These are phyloP conservation scores for Nicotiana benthamiana DNA, from an alignment of 257 asterid genomes.

Conservation along the genomic window DNA sequence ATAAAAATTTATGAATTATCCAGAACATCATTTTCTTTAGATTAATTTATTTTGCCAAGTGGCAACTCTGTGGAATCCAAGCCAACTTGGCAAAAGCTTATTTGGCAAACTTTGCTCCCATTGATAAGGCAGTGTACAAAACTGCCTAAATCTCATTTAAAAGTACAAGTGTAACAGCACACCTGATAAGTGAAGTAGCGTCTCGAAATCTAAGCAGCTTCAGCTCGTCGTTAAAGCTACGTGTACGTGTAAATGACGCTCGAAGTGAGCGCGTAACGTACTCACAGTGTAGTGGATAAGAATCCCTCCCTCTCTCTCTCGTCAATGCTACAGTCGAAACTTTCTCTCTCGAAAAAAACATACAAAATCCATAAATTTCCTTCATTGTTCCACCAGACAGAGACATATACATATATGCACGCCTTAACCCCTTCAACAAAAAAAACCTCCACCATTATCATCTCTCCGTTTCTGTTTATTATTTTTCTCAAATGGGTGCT, in stretches of 20 bases:
- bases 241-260: neutral
- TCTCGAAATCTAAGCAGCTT: neutral
- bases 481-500: constrained; percentile 47
- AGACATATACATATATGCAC: neutral
- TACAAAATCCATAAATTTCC: neutral
- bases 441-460: neutral
- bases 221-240: neutral
- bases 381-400: neutral
- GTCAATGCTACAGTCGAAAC: neutral
- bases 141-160: neutral
- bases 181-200: neutral
- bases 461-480: neutral
- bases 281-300: neutral
- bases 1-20: neutral
- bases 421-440: constrained; percentile 4
- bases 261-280: neutral
- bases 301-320: neutral
- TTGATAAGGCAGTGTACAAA: neutral
- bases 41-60: neutral
- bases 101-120: neutral
- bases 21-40: neutral
- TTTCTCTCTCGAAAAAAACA: neutral
- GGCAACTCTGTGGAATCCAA: neutral
- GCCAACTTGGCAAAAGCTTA: constrained; percentile 2
- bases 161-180: neutral